Base-by-base conservation (phyloP, 495 filamentous ascomycete genomes). In the Chaetomidium leptoderma region DNA sequence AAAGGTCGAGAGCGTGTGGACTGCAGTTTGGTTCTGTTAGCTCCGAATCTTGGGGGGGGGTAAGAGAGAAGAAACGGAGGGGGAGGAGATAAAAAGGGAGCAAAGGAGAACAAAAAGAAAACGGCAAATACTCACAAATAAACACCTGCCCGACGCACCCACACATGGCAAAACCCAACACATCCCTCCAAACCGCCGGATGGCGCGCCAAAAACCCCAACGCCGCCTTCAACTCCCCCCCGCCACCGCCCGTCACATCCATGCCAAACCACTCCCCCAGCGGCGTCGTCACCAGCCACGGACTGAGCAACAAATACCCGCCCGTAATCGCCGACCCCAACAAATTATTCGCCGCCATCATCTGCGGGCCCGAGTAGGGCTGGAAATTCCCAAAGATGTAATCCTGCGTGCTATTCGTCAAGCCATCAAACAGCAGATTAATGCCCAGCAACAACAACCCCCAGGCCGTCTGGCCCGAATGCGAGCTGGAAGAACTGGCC, bases 311-410 rank as follows among this genome's bases (percentile, higher is more conserved):
- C 23, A 98, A 81, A 58, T 92, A 97, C 1, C 70, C 64, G 32
- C 82, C 76, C 3, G 91, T 97, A 48, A 97, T 71, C 30, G 80
- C 58, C 0, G 90, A 92, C 39, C 80, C 85, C 62, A 97, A 83
- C 32, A 95, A 71, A 65, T 97, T 97, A 66, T 96, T 89, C n/a
- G 92, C 95, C 57, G 90, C 90, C 93, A 98, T 98, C 93, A 98
- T 97, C 81, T 97, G 95, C 50, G 92, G 91, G 2, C 95, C 95
- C 14, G 83, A 79, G 72, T 91, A 95, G 19, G 83, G 80, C 60
- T 82, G 83, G 72, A 88, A 91, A 9, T 83, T 81, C 51, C 69
- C 70, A 72, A 97, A 97, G 73, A 98, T 90, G 71, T 96, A 86
- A 71, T 98, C 93, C 78, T 98, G 93, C 29, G 91, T 96, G 49